These are phyloP conservation scores for Entonaema liquescens DNA, from an alignment of 495 filamentous ascomycete genomes.

Conservation along the genomic window DNA sequence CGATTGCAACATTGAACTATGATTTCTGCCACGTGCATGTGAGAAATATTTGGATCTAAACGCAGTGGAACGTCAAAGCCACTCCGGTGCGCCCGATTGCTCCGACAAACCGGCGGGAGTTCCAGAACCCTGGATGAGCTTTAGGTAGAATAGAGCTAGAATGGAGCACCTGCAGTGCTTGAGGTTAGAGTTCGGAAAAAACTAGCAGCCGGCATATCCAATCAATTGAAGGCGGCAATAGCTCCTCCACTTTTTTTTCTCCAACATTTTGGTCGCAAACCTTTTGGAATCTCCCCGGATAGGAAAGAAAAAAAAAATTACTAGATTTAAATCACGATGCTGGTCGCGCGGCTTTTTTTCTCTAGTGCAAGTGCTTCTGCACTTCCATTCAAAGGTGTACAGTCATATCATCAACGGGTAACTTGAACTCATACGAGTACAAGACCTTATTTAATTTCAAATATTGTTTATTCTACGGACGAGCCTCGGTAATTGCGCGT, in stretches of 20 bases:
- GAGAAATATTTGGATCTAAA: neutral
- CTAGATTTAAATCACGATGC: conserved; percentile 33
- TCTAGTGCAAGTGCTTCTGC: conserved; percentile 24
- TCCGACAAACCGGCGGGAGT: neutral
- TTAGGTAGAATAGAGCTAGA: neutral
- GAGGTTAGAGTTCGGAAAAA: conserved; percentile 1
- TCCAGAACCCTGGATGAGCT: neutral
- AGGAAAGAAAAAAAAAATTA: conserved; percentile 34
- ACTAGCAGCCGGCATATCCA: conserved; percentile 7
- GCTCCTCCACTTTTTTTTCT: conserved; percentile 35
- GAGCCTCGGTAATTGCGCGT: conserved; percentile 27
- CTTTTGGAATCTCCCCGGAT: conserved; percentile 18
- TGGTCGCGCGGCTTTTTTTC: conserved; percentile 19
- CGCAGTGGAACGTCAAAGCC: neutral
- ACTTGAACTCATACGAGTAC: conserved; percentile 4
- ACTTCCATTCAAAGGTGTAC: conserved; percentile 12
- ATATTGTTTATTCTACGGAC: neutral
- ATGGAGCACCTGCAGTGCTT: neutral
- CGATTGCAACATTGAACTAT: neutral
- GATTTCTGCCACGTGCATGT: neutral
- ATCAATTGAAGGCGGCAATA: conserved; percentile 5
- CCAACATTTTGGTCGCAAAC: conserved; percentile 33
- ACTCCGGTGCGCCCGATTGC: neutral
- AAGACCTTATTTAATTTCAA: neutral
- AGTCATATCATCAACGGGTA: neutral